Evolutionary conservation across 768 basidiomycete genomes (phyloP), one percentile per base, ranked within the genome.

Genomic region (Tylopilus intermedius): DNA sequence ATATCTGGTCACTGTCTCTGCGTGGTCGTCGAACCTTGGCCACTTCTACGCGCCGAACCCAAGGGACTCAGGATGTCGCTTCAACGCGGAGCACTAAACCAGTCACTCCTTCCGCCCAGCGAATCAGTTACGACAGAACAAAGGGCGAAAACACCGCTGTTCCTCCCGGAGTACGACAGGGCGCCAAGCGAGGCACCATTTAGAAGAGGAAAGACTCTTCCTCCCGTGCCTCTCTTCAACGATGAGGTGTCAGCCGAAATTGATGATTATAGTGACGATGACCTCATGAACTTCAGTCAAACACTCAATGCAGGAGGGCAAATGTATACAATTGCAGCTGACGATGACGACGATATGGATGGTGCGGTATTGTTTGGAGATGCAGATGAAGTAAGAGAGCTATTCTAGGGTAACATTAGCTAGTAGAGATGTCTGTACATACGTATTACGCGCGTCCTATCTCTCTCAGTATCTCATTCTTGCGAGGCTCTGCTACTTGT

Each of bases 21-120:
- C 62, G 77, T 93, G 33, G 84, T 93, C 22, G 82, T 91, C 14
- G 90, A 93, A 64, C 91, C 90, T 14, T 90, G 82, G 76, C 84
- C 87, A 4, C 70, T 79, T 13, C 63, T 82, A 35, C 77, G 74
- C 33, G 58, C 68, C 4, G 58, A 62, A 33, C 58, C 71, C 2
- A 71, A 67, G 13, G 61, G 59, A 18, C 66, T 66, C 49, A 66
- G 67, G 18, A 61, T 68, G 30, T 72, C 47, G 43, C 4, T 40
- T 41, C 57, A 46, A 24, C 39, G 44, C 30, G 50, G 35, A 30
- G 45, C 66, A 53, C 62, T 74, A 39, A 67, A 67, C 4, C 70
- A 74, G 29, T 50, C 70, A 2, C 59, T 62, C 5, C 55, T 61
- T 40, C 45, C 48, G 2, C 58, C 54, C 27, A 53, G 56, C 15